A percentile compares a stretch with the other conserved stretches of the same genome.
Conservation (phyloP, 1,139 yeast genomes). For the Scheffersomyces titani region DNA sequence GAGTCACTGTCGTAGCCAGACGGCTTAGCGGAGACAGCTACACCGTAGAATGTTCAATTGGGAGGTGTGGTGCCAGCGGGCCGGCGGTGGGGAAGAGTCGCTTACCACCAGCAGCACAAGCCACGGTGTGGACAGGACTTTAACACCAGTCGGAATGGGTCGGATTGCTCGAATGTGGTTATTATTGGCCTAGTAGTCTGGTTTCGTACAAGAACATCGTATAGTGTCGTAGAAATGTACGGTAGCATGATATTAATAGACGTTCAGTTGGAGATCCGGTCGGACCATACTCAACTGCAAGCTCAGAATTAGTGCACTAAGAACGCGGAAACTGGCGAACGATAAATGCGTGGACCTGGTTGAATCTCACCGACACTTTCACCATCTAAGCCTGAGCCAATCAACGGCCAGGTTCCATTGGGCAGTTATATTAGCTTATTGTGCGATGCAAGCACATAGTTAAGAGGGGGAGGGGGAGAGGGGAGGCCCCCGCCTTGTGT, state of each 20-base stretch:
- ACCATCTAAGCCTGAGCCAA: not conserved
- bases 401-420: not conserved
- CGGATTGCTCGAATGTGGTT: not conserved
- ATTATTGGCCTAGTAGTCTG: not conserved
- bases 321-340: not conserved
- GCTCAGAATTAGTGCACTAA: not conserved
- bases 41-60: no score
- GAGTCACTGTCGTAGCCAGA: not conserved
- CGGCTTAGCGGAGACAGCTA: not conserved
- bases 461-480: not conserved
- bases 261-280: not conserved
- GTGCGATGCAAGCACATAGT: not conserved
- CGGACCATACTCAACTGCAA: not conserved
- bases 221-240: not conserved
- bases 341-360: not conserved
- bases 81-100: conserved; percentile 6
- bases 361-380: not conserved
- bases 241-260: no score
- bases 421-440: not conserved
- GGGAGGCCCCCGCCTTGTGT: not conserved
- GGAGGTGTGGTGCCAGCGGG: not conserved
- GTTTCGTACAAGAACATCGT: not conserved
- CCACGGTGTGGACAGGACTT: not conserved
- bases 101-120: conserved; percentile 4
- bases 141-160: not conserved